These are phyloP conservation scores for Microthlaspi erraticum DNA, from an alignment of 345 rosid genomes.

Conservation along the genomic window DNA sequence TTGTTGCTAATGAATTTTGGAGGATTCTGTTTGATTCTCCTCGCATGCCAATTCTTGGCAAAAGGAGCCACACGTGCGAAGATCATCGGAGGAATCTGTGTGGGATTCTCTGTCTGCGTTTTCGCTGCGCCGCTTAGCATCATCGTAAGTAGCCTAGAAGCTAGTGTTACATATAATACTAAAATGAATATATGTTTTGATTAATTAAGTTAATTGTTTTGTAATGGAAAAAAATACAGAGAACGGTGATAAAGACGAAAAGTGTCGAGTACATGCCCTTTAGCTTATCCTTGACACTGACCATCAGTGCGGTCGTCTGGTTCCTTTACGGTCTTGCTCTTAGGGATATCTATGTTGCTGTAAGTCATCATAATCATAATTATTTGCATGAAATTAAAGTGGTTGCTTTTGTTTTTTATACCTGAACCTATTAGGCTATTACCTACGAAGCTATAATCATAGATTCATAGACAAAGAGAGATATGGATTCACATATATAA, in stretches of 20 bases:
- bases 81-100: conserved; percentile 64
- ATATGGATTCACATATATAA: conserved; percentile 33
- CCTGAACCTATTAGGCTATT: conserved; percentile 37
- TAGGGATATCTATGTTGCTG: conserved; percentile 53
- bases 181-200: neutral
- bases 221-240: conserved; percentile 41
- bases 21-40: conserved; percentile 53
- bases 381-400: conserved; percentile 11
- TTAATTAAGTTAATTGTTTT: neutral
- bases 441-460: conserved; percentile 36
- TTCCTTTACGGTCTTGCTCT: conserved; percentile 60
- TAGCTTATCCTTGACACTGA: conserved; percentile 57
- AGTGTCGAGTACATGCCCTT: conserved; percentile 80
- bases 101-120: conserved; percentile 55
- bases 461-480: conserved; percentile 34
- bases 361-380: conserved; percentile 43
- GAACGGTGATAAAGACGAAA: conserved; percentile 55
- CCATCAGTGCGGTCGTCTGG: conserved; percentile 64
- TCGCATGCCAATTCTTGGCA: conserved; percentile 53
- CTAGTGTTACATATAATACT: conserved; percentile 17
- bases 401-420: conserved; percentile 42
- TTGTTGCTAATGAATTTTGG: conserved; percentile 56
- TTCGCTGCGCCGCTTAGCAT: conserved; percentile 71
- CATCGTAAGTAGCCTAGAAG: conserved; percentile 47
- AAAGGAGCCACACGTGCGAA: conserved; percentile 50